phyloP scores from a whole-genome alignment of 2,329 filamentous ascomycete species.

The Sarocladiaceae sp. region DNA sequence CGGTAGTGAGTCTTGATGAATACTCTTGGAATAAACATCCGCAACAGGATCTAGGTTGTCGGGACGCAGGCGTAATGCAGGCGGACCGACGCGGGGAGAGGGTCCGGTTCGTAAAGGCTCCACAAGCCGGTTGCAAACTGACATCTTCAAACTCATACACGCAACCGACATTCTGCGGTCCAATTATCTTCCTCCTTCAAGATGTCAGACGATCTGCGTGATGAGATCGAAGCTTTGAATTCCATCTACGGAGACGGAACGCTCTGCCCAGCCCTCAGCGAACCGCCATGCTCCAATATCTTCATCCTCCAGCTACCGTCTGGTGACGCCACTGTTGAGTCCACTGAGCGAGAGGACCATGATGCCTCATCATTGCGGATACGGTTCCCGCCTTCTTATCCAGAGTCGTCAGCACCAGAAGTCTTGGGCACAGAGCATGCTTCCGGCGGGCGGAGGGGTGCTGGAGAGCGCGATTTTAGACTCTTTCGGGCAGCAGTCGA shows the following conservation, averaged over 20 bases:
- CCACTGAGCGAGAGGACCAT: slow-evolving; percentile 23
- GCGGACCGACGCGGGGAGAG: too few relatives aligned
- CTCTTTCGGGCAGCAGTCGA: slow-evolving; percentile 59
- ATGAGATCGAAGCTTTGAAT: slow-evolving; percentile 77
- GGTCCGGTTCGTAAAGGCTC: too few relatives aligned
- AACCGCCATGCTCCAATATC: slow-evolving; percentile 22
- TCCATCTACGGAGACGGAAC: slow-evolving; percentile 73
- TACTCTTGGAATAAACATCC: too few relatives aligned
- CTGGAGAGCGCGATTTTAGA: slow-evolving; percentile 64
- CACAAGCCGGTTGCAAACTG: too few relatives aligned
- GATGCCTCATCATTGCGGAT: slow-evolving; percentile 54
- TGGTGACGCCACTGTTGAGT: too few relatives aligned
- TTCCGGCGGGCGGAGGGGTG: slow-evolving; percentile 65
- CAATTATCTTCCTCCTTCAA: slow-evolving; percentile 11
- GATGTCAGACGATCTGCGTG: slow-evolving; percentile 56
- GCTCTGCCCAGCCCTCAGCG: slow-evolving; percentile 37
- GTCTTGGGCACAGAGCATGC: slow-evolving; percentile 77
- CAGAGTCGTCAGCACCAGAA: slow-evolving; percentile 60
- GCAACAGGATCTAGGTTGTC: too few relatives aligned
- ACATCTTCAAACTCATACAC: neutral
- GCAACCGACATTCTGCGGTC: neutral
- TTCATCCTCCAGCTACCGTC: slow-evolving; percentile 61
- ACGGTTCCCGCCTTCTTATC: slow-evolving; percentile 69
- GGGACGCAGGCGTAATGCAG: too few relatives aligned
- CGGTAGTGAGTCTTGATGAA: too few relatives aligned